These are phyloP conservation scores for Nicotiana benthamiana DNA, from an alignment of 257 asterid species.

Conservation along the genomic window DNA sequence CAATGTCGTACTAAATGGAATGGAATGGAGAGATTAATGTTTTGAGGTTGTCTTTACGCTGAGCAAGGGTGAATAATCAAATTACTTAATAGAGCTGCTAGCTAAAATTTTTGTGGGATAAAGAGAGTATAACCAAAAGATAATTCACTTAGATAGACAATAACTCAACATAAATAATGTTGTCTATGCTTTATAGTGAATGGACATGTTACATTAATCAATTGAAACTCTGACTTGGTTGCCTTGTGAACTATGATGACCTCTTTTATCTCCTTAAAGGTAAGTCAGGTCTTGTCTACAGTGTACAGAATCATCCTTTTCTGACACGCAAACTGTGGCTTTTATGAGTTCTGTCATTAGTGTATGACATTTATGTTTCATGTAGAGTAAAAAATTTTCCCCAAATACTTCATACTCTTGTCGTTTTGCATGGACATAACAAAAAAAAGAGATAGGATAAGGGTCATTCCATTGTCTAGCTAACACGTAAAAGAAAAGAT, in stretches of 20 bases:
- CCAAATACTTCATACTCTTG: no score
- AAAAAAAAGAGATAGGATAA: not conserved
- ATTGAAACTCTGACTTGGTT: not conserved
- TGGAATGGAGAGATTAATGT: not conserved
- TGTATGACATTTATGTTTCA: not conserved
- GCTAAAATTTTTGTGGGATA: no score
- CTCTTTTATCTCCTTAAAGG: not conserved
- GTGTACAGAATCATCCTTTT: not conserved
- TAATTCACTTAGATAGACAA: not conserved
- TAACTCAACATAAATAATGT: not conserved
- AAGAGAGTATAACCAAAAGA: not conserved
- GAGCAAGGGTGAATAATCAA: not conserved
- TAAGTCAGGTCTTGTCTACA: not conserved
- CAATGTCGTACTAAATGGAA: not conserved
- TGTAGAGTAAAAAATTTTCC: not conserved
- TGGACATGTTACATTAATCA: not conserved
- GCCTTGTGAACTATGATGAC: not conserved
- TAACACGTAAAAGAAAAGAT: not conserved
- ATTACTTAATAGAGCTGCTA: not conserved
- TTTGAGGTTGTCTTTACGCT: not conserved
- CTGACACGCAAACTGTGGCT: no score
- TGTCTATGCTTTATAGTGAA: not conserved
- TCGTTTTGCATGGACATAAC: not conserved
- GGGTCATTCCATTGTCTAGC: not conserved
- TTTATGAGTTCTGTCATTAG: not conserved